Evolutionary conservation across 306 rosid genomes (phyloP).

Genomic region (Prunus fruticosa): DNA sequence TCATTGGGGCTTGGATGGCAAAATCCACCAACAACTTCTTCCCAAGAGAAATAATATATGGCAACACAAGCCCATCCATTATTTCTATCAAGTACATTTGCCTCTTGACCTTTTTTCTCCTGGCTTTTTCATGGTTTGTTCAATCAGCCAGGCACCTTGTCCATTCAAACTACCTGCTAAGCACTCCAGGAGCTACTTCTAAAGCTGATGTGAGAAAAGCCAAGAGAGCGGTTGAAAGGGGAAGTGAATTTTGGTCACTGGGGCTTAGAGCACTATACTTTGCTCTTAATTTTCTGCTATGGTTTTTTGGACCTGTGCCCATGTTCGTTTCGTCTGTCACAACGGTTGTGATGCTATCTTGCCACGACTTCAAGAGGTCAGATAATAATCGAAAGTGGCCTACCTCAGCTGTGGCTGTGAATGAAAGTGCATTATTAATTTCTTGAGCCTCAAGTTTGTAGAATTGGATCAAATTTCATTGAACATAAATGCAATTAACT

Average conservation of each 20-base stretch:
- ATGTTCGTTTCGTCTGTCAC: slow-evolving; percentile 51
- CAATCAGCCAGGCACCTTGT: slow-evolving; percentile 66
- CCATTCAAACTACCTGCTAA: slow-evolving; percentile 60
- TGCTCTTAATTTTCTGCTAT: slow-evolving; percentile 59
- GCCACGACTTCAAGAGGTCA: slow-evolving; percentile 38
- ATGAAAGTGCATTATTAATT: neutral
- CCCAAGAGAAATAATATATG: slow-evolving; percentile 46
- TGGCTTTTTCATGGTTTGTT: slow-evolving; percentile 68
- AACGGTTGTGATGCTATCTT: slow-evolving; percentile 46
- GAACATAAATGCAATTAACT: neutral
- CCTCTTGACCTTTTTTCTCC: slow-evolving; percentile 55
- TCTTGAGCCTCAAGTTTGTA: neutral
- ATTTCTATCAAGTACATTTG: slow-evolving; percentile 56
- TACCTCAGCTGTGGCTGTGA: too few relatives aligned
- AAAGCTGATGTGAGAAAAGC: slow-evolving; percentile 34
- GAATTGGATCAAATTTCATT: neutral
- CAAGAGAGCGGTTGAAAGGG: slow-evolving; percentile 55
- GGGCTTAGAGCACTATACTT: slow-evolving; percentile 70
- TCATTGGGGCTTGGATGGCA: slow-evolving; percentile 77
- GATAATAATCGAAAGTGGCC: neutral
- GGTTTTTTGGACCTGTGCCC: slow-evolving; percentile 87
- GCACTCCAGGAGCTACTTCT: slow-evolving; percentile 43
- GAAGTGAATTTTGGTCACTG: slow-evolving; percentile 69
- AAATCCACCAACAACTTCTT: slow-evolving; percentile 11
- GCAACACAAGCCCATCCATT: slow-evolving; percentile 43